Conservation (phyloP, 805 yeast genomes). For the Starmerella roubikii region DNA sequence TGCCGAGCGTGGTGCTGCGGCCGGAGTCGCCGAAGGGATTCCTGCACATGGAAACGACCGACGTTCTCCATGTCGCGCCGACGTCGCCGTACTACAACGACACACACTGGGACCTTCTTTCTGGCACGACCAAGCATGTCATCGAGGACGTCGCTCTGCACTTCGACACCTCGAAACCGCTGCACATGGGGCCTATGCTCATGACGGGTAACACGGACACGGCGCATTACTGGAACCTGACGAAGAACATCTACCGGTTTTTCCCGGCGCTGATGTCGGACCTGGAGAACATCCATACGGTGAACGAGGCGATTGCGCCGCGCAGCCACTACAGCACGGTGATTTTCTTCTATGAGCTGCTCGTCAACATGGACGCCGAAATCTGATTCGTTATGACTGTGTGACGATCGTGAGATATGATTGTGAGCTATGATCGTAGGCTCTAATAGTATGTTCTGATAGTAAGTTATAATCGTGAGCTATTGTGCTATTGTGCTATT, state of each 20-base stretch:
- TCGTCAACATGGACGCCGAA: constrained; percentile 10
- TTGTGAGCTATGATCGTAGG: too few species aligned
- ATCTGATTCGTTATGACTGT: too few species aligned
- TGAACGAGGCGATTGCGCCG: constrained; percentile 44
- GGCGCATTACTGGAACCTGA: constrained; percentile 47
- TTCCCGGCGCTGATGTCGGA: constrained; percentile 15
- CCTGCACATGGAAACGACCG: constrained; percentile 16
- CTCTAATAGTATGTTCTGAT: too few species aligned
- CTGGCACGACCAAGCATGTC: constrained; percentile 50
- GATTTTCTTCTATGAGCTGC: constrained; percentile 24
- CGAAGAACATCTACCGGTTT: constrained; percentile 47
- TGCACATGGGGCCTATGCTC: constrained; percentile 41
- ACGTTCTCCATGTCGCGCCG: constrained; percentile 39
- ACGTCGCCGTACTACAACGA: constrained; percentile 31
- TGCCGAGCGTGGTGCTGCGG: constrained; percentile 27
- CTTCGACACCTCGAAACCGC: constrained; percentile 14
- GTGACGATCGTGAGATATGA: too few species aligned
- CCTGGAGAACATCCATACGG: constrained; percentile 35
- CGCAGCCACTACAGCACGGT: constrained; percentile 39
- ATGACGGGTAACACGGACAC: constrained; percentile 68
- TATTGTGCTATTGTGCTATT: too few species aligned
- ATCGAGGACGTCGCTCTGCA: constrained; percentile 35
- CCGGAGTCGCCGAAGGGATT: constrained; percentile 28
- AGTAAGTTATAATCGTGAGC: too few species aligned
- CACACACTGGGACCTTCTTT: constrained; percentile 40